phyloP scores from a whole-genome alignment of 345 rosid species.

The Syzygium jambos region DNA sequence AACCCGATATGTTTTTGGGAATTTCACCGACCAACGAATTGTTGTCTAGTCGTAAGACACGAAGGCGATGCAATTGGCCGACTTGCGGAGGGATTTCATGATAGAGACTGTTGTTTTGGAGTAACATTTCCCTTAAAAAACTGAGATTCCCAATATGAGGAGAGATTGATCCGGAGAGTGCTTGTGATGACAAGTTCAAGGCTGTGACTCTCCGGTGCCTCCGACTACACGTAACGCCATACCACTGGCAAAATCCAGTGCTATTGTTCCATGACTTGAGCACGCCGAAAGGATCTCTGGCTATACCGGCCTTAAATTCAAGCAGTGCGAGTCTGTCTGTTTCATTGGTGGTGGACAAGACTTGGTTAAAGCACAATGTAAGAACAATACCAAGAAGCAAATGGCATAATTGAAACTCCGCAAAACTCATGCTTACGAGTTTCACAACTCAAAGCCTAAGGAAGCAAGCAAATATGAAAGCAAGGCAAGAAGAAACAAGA shows the following conservation, averaged over 20 bases:
- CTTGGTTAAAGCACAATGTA: neutral
- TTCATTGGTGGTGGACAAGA: neutral
- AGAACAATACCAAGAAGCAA: neutral
- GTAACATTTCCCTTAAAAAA: accelerated
- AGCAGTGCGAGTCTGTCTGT: neutral
- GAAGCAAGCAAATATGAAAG: neutral
- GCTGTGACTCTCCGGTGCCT: neutral
- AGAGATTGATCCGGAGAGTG: neutral
- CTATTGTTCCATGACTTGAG: neutral
- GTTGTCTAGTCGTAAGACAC: accelerated
- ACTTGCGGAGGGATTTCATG: neutral
- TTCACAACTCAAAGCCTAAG: neutral
- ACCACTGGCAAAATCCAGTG: neutral
- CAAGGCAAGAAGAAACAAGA: neutral
- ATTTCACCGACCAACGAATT: neutral
- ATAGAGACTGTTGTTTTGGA: accelerated
- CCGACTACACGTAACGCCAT: neutral
- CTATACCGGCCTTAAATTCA: neutral
- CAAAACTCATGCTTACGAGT: neutral
- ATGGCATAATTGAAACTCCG: neutral
- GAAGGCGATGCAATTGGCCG: accelerated
- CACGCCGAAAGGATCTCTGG: neutral
- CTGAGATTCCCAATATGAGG: neutral
- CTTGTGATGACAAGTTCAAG: neutral
- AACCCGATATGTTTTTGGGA: neutral